A percentile compares a stretch with the other conserved stretches of the same genome.
phyloP scores from a whole-genome alignment of 805 yeast genomes.

The Lachancea dasiensis region DNA sequence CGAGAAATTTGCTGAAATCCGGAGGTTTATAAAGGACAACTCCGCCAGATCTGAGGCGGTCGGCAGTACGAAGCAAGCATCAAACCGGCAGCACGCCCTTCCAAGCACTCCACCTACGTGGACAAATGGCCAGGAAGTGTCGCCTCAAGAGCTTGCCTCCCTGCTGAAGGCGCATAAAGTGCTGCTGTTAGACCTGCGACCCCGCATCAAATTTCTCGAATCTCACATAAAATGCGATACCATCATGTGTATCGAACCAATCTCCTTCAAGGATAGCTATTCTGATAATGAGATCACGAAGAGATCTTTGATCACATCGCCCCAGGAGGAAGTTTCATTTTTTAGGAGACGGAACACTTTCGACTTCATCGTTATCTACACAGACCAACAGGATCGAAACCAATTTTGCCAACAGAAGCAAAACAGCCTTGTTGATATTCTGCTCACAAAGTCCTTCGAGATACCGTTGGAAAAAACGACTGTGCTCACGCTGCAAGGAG shows the following conservation, averaged over 20 bases:
- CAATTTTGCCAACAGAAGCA: constrained; percentile 22
- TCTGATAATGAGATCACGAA: constrained; percentile 64
- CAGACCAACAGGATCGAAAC: constrained; percentile 17
- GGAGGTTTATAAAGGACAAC: constrained; percentile 21
- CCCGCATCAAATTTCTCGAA: constrained; percentile 50
- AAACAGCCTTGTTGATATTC: constrained; percentile 18
- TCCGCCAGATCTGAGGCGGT: constrained; percentile 10
- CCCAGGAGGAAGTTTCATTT: constrained; percentile 46
- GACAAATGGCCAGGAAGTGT: constrained; percentile 8
- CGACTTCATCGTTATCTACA: constrained; percentile 59
- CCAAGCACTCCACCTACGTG: too few species aligned
- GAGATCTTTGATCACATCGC: constrained; percentile 49
- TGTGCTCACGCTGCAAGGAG: constrained; percentile 21
- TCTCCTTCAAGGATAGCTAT: constrained; percentile 43
- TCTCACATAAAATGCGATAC: constrained; percentile 58
- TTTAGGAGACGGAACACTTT: constrained; percentile 51
- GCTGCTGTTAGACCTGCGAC: constrained; percentile 68
- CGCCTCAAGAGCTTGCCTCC: constrained; percentile 12
- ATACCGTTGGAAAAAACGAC: constrained; percentile 20
- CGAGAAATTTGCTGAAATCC: constrained; percentile 25
- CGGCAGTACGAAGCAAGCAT: neutral
- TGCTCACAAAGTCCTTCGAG: constrained; percentile 26
- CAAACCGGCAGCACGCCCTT: too few species aligned
- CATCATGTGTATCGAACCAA: constrained; percentile 73
- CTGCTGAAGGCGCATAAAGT: constrained; percentile 24